Evolutionary conservation across 2,329 filamentous ascomycete species (phyloP), one percentile per base, ranked within the genome.

Genomic region (Rutstroemia sp.): DNA sequence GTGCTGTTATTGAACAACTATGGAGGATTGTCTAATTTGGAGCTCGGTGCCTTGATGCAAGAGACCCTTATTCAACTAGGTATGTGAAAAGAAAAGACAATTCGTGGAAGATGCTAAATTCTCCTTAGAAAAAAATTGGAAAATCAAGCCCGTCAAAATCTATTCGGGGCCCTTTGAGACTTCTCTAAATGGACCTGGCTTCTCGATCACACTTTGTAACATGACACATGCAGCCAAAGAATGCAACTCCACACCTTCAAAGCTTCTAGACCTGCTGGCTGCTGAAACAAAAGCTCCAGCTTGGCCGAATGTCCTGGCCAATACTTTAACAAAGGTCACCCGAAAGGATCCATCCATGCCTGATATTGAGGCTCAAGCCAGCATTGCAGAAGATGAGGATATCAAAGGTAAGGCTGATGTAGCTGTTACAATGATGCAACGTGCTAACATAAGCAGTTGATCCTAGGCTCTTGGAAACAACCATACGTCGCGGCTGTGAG

Each of bases 1-100:
- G 73, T 79, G 1, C 70, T 83, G 21, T 69, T 83, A 21, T 71
- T 83, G 58, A 83, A 78, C 72, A 83, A 83, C 69, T 81, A 80
- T 64, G 80, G 80, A 48, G 80, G 79, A 60, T 74, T 83, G 65
- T 82, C 79, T 2, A 73, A 77, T 58, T 73, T 83, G 6, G 81
- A 84, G 68, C 71, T 82, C 63, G 76, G 77, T 6, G 80, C 78
- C 1, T 50, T 80, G 51, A 74, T 75, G 2, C 70, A 73, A 48
- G 68, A 77, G 25, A 67, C 69, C 4, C 61, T 73, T 1, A 64
- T 69, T 46, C 70, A 74, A 12, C 67, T 79, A 17, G 39, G 39
- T 42, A 17, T 17, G 39, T 42, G 6, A 8, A 42, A 42, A 8
- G 10, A 34, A 34, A 10, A 4, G 9, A 34, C 30, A 10, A 12